Evolutionary conservation across 225 moss, liverwort and hornwort species (phyloP), one percentile per base, ranked within the genome.

Genomic region (Anthoceros angustus): DNA sequence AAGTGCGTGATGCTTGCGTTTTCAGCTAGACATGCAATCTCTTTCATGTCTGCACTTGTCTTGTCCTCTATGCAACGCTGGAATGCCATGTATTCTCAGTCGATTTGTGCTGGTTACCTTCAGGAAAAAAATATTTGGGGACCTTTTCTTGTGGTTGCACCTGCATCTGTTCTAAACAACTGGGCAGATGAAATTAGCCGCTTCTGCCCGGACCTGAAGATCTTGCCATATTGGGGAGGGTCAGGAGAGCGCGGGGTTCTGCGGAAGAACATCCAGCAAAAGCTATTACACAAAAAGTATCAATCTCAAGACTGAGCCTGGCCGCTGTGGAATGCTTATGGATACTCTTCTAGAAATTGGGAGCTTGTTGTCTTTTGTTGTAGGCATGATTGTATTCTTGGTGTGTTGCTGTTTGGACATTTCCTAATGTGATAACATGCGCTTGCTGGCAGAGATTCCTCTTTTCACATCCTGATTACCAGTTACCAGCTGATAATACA

Each of bases 91-190:
- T 55, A 7, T 55, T 1, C 23, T 55, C 8, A 18, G 6, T 55
- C 1, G 43, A 25, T 45, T 18, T 42, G 8, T 25, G 20, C 40
- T 9, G 41, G 4, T 68, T 49, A 63, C 42, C 64, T 76, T 63
- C 82, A 92, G 92, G 95, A 98, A 42, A 98, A 98, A 66, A 86
- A 87, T 43, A 98, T 98, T 18, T 98, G 95, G 95, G 95, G 95
- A 40, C 95, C 91, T 24, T 98, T 98, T 71, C 67, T 98, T 69
- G 95, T 98, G 46, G 91, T 98, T 41, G 95, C 95, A 23, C 95
- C 95, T 60, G 91, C 95, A 25, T 98, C 95, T 76, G 91, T 98
- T 21, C 70, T 98, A 62, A 98, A 98, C 67, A 98, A 98, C 43
- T 98, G 95, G 95, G 95, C 88, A 74, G 95, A 98, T 71, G 95